These are phyloP conservation scores for Dothideomycetes sp. DNA, from an alignment of 2,329 filamentous ascomycete genomes.

Conservation along the genomic window DNA sequence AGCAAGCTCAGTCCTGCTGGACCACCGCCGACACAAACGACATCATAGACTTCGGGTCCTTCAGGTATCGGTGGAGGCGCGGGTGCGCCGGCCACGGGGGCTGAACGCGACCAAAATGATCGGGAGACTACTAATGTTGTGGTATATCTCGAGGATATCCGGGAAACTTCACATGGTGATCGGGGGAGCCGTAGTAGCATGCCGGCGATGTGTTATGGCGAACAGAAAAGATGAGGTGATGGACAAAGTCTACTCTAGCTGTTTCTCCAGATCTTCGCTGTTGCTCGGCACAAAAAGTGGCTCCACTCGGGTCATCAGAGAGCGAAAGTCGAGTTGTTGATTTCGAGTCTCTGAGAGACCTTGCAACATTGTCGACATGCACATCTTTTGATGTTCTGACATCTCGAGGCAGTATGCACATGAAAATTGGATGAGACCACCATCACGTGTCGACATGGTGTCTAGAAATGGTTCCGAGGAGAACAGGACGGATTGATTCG, in stretches of 20 bases:
- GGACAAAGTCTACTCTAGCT: slow-evolving; percentile 13
- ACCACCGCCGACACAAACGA: slow-evolving; percentile 83
- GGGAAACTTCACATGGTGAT: slow-evolving; percentile 12
- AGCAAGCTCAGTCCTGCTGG: slow-evolving; percentile 64
- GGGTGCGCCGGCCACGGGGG: neutral
- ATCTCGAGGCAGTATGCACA: neutral
- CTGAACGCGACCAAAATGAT: slow-evolving; percentile 6
- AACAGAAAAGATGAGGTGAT: slow-evolving; percentile 9
- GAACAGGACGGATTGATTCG: neutral
- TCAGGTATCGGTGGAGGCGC: neutral
- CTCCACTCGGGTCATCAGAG: neutral
- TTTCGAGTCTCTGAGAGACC: too few relatives aligned
- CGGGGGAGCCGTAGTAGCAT: slow-evolving; percentile 13
- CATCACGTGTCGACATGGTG: slow-evolving; percentile 4
- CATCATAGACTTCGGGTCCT: slow-evolving; percentile 72
- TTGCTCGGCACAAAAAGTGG: slow-evolving; percentile 4
- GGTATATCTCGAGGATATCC: slow-evolving; percentile 5
- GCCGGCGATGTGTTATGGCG: slow-evolving; percentile 9
- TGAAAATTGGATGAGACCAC: slow-evolving; percentile 8
- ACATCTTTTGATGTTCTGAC: slow-evolving; percentile 3
- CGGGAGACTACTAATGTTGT: slow-evolving; percentile 1
- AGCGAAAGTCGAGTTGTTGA: too few relatives aligned
- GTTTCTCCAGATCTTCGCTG: slow-evolving; percentile 10
- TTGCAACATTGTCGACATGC: too few relatives aligned
- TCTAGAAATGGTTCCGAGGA: neutral